Base-by-base conservation (phyloP, 2,329 filamentous ascomycete species). In the Hymenoscyphus scutula region DNA sequence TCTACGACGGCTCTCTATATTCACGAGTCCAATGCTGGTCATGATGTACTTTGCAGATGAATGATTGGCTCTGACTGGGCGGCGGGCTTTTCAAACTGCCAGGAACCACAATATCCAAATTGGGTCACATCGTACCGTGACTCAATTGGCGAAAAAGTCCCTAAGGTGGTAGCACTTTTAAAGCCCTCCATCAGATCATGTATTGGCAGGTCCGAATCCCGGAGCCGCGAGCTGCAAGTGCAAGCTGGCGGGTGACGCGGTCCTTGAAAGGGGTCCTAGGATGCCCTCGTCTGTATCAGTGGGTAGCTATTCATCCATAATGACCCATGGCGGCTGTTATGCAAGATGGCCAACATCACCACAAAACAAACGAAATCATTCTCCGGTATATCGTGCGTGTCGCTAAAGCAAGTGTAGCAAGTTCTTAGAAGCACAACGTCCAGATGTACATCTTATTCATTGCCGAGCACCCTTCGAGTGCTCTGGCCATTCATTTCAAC, bases 311-410 rank as follows among this genome's bases (percentile, higher is more conserved):
- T 63, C 57, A 63, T 63, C 61, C 61, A 60, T 56, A 30, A 63
- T 59, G 61, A 63, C 61, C 61, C 61, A 59, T 60, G 34, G 57
- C 61, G 61, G 61, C 57, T 63, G 60, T 63, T 48, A n/a, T 17
- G 23, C 17, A 17, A 19, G 10, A 61, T 19, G 17, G 29, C 48
- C 56, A 56, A 27, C 56, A 48, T 8, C 29, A 29, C 25, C 29
- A 29, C 25, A 48, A 45, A 11, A 11, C 56, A 48, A 23, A 48
- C 10, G 8, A 58, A 19, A n/a, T 48, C 13, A 1, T 29, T 29
- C 25, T 23, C 15, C 56, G 56, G 38, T 29, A 58, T 15, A 37
- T 51, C 23, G 55, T 25, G 10, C 23, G 32, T 32, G 17, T 55
- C 29, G 27, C 5, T 55, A 55, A 3, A 55, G 27, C n/a, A 19